Conservation (phyloP, 2,329 filamentous ascomycete species). For the Phaeosphaeriaceae sp. region DNA sequence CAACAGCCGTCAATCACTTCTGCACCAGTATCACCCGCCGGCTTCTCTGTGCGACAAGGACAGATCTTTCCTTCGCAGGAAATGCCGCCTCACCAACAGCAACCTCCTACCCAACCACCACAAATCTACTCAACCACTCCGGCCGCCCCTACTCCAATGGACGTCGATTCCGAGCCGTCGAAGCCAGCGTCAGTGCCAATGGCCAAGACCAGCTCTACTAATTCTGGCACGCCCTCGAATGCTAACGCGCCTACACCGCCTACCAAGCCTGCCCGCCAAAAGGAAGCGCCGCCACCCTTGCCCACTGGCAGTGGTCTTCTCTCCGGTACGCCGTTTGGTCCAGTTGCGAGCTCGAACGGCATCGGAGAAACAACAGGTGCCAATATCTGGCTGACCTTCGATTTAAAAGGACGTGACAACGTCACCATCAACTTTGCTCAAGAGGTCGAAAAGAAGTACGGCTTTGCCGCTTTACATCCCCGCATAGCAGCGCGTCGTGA, state of each 20-base stretch:
- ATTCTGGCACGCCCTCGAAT: conserved; percentile 50
- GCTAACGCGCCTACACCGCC: conserved; percentile 60
- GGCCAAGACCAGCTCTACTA: conserved; percentile 42
- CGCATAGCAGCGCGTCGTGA: conserved; percentile 88
- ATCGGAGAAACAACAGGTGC: conserved; percentile 53
- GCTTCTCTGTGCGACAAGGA: conserved; percentile 33
- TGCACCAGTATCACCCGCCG: conserved; percentile 49
- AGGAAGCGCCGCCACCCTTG: conserved; percentile 64
- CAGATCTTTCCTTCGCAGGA: conserved; percentile 40
- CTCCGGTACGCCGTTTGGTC: conserved; percentile 66
- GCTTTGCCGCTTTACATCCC: conserved; percentile 92
- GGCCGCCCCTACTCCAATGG: conserved; percentile 42
- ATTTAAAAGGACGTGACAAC: conserved; percentile 81
- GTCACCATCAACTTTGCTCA: conserved; percentile 96
- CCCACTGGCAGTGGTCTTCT: conserved; percentile 70
- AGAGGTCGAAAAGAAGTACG: conserved; percentile 90
- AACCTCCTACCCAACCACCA: conserved; percentile 13
- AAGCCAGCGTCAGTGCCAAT: conserved; percentile 36
- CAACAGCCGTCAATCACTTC: conserved; percentile 48
- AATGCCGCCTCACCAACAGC: conserved; percentile 25
- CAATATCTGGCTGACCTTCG: conserved; percentile 86
- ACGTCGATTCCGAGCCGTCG: conserved; percentile 44
- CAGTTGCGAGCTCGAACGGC: conserved; percentile 56
- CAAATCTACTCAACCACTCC: conserved; percentile 22
- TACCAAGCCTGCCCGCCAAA: conserved; percentile 61